These are phyloP conservation scores for Colletotrichum musae DNA, from an alignment of 2,329 filamentous ascomycete species.

Conservation along the genomic window DNA sequence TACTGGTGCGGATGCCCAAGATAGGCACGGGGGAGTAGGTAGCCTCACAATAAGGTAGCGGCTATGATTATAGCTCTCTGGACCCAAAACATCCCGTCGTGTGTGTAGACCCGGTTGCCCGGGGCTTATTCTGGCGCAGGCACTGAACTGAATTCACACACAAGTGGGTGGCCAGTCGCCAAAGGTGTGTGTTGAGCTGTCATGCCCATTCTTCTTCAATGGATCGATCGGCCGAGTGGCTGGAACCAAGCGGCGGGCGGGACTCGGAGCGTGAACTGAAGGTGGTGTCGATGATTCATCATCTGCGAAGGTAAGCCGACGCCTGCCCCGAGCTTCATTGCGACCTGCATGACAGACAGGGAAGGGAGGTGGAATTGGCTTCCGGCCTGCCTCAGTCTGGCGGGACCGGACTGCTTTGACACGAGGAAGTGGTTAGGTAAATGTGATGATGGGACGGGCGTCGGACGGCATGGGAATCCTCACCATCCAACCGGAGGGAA, in stretches of 20 bases:
- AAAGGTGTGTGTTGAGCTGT: slow-evolving; percentile 2
- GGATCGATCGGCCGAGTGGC: slow-evolving; percentile 23
- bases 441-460: slow-evolving; percentile 10
- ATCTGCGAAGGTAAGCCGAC: slow-evolving; percentile 12
- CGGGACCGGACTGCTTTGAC: slow-evolving; percentile 8
- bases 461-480: slow-evolving; percentile 21
- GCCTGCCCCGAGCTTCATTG: slow-evolving; percentile 19
- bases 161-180: neutral
- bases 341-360: slow-evolving; percentile 35
- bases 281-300: slow-evolving; percentile 39
- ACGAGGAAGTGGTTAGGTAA: neutral
- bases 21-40: too few relatives aligned
- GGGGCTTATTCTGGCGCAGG: too few relatives aligned
- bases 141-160: too few relatives aligned
- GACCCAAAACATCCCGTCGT: too few relatives aligned
- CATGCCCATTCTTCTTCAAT: slow-evolving; percentile 2
- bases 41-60: too few relatives aligned
- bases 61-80: too few relatives aligned
- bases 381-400: slow-evolving; percentile 16
- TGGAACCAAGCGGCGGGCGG: neutral
- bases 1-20: too few relatives aligned
- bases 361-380: slow-evolving; percentile 20
- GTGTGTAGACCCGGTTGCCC: too few relatives aligned
- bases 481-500: neutral
- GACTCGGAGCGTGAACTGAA: neutral